Conservation (phyloP, 768 basidiomycete species). For the Termitomyces sp. region DNA sequence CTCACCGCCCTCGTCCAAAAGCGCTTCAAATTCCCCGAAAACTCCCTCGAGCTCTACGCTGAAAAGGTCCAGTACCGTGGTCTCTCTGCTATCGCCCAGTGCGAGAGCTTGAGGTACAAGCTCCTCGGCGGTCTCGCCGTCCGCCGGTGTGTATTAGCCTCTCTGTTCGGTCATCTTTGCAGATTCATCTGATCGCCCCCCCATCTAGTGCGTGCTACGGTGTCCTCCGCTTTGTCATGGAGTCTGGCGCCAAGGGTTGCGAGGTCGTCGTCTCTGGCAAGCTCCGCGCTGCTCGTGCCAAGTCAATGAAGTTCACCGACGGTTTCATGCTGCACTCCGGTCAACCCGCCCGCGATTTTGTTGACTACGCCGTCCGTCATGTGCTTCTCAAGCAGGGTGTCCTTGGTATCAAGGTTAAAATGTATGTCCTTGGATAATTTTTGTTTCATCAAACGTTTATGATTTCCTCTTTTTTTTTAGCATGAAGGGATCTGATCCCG, state of each 20-base stretch:
- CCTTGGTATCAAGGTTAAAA: conserved; percentile 99
- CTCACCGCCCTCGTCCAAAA: conserved; percentile 98
- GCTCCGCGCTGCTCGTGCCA: conserved; percentile 98
- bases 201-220: conserved; percentile 88
- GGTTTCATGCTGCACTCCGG: conserved; percentile 99
- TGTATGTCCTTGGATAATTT: conserved; percentile 40
- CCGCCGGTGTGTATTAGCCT: conserved; percentile 63
- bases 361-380: conserved; percentile 96
- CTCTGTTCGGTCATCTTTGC: not conserved
- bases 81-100: conserved; percentile 96
- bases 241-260: conserved; percentile 98
- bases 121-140: conserved; percentile 99
- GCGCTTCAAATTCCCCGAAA: conserved; percentile 99
- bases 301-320: conserved; percentile 99
- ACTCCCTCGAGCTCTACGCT: conserved; percentile 97
- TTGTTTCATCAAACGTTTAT: conserved; percentile 4
- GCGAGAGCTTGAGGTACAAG: conserved; percentile 98
- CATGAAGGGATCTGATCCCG: conserved; percentile 96
- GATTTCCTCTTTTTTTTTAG: conserved; percentile 31
- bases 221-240: conserved; percentile 99
- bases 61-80: conserved; percentile 99
- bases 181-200: not conserved
- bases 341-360: conserved; percentile 95
- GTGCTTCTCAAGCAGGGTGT: conserved; percentile 98
- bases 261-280: conserved; percentile 99